phyloP scores from a whole-genome alignment of 2,329 filamentous ascomycete species.

The Neoscytalidium dimidiatum region DNA sequence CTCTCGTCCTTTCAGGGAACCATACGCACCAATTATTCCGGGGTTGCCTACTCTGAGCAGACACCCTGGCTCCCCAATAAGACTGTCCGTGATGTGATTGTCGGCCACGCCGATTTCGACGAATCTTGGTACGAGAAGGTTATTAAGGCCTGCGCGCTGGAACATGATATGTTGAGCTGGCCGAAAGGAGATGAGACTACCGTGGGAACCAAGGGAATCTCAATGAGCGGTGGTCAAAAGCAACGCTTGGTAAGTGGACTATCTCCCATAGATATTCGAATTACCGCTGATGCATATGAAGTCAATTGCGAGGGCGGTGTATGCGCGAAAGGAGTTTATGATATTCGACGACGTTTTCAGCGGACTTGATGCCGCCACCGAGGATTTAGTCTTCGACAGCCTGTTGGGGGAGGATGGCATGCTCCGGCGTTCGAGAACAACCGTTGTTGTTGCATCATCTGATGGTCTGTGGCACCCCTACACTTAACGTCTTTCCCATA shows the following conservation, averaged over 20 bases:
- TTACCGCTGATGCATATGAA: conserved; percentile 18
- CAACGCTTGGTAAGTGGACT: conserved; percentile 44
- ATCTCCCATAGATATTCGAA: not conserved
- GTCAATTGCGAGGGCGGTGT: conserved; percentile 54
- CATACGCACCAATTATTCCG: conserved; percentile 32
- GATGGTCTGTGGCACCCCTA: conserved; percentile 26
- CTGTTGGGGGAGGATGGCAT: conserved; percentile 49
- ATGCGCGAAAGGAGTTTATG: conserved; percentile 50
- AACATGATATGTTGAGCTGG: conserved; percentile 35
- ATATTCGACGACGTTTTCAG: conserved; percentile 56
- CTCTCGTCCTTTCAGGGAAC: conserved; percentile 35
- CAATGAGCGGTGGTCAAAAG: conserved; percentile 56
- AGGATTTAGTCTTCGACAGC: conserved; percentile 50
- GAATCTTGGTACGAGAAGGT: conserved; percentile 40
- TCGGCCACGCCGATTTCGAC: conserved; percentile 36
- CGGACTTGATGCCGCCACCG: conserved; percentile 52
- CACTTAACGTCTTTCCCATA: not conserved
- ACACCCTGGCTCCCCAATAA: conserved; percentile 40
- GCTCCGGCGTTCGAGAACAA: conserved; percentile 40
- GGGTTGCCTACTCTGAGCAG: conserved; percentile 42
- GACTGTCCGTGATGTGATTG: conserved; percentile 40
- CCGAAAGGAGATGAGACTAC: conserved; percentile 44
- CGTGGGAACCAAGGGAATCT: conserved; percentile 54
- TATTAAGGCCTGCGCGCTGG: conserved; percentile 35
- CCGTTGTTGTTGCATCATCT: conserved; percentile 36